Base-by-base conservation (phyloP, 768 basidiomycete genomes). In the Baorangia bicolor region DNA sequence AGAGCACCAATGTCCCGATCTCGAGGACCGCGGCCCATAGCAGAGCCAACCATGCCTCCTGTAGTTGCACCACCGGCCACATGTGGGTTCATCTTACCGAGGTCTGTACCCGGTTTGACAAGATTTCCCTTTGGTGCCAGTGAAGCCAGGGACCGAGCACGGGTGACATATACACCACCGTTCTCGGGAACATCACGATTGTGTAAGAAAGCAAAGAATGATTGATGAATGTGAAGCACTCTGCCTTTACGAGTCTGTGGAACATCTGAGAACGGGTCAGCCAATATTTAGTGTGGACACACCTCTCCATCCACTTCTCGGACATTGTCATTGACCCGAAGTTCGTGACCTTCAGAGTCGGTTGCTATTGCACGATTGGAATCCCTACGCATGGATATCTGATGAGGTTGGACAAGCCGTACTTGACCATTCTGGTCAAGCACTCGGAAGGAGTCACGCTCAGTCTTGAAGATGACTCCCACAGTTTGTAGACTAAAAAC, bases 391-490 rank as follows among this genome's bases (percentile, higher is more conserved):
- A 93, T 91, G 8, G 90, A 90, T 57, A 99, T 95, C 66, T 98
- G 95, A 59, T 94, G 92, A 5, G 96, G 94, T 65, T 92, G 88
- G 5, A 98, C 89, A 8, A 90, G 79, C 16, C 93, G 89, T 16
- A 91, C 83, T 74, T 92, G 87, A 2, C 94, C 92, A 62, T 92
- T 88, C 69, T 98, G 97, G 66, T 98, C 96, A 49, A 99, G 79
- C 2, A 99, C 90, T 53, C 94, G 92, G 84, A 99, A 94, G 9
- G 93, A 87, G 68, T 94, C 93, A 14, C 94, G 87, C 69, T 98
- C 97, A 2, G 94, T 95, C 71, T 96, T 95, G 82, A 89, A 97
- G 60, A 98, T 97, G 56, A 98, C 93, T 69, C 94, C 97, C 34
- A 94, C 93, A 5, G 94, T 96, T 70, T 94, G 91, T 30, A 85